Conservation (phyloP, 139 green algal genomes). For the Chlamydomonas urium region DNA sequence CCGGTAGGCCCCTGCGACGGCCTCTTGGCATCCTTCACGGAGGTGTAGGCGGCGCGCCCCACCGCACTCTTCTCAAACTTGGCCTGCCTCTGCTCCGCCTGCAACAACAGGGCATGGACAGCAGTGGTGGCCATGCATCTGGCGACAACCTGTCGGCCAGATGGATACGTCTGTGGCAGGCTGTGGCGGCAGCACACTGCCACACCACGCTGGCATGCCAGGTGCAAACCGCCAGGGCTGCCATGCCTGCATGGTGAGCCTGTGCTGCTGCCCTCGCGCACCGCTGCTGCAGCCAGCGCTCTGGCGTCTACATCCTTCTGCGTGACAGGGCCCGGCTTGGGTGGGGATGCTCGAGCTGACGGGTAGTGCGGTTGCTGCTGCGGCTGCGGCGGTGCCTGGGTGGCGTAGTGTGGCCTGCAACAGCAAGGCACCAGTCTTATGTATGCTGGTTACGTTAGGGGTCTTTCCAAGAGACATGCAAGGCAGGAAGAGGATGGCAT, state of each 20-base stretch:
- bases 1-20: background rate
- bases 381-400: too few relatives aligned
- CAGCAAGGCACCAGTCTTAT: background rate
- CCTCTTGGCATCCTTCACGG: constrained; percentile 30
- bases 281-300: constrained; percentile 25
- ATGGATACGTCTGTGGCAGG: background rate
- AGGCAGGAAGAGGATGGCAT: too few relatives aligned
- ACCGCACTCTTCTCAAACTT: constrained; percentile 37
- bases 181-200: background rate
- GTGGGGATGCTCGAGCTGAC: too few relatives aligned
- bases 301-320: constrained; percentile 24
- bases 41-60: constrained; percentile 31
- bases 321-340: too few relatives aligned
- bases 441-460: background rate
- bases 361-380: background rate
- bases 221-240: too few relatives aligned
- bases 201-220: too few relatives aligned
- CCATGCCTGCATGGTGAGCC: background rate
- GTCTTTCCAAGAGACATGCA: background rate
- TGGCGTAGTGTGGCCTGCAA: background rate
- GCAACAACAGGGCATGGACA: constrained; percentile 1
- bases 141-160: background rate
- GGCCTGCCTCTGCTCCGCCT: constrained; percentile 26
- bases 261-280: constrained; percentile 9
- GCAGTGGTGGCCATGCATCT: background rate